These are phyloP conservation scores for Globisporangium rhizosaccharum DNA, from an alignment of 352 stramenopile genomes.

Conservation along the genomic window DNA sequence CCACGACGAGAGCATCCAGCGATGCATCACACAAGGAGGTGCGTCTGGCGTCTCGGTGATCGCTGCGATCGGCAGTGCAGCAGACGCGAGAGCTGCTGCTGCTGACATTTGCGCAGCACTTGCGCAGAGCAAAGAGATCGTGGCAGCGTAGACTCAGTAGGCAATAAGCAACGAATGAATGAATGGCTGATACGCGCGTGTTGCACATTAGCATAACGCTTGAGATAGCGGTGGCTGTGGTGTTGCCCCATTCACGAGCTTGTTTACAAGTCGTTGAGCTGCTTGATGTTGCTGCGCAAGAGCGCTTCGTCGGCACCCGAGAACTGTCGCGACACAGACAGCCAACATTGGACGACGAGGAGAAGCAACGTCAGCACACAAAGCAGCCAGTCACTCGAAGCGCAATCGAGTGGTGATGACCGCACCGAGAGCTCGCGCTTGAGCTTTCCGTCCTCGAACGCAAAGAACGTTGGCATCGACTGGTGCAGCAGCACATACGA, in stretches of 20 bases:
- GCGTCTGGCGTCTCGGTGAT: constrained; percentile 44
- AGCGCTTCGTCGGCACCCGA: constrained; percentile 76
- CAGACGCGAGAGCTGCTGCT: constrained; percentile 23
- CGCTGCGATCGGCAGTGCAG: constrained; percentile 34
- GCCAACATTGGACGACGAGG: background rate
- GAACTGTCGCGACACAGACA: constrained; percentile 35
- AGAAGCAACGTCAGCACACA: background rate
- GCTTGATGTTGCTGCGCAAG: constrained; percentile 62
- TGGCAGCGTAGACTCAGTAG: background rate
- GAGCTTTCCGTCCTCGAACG: constrained; percentile 75
- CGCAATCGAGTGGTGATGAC: background rate
- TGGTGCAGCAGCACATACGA: constrained; percentile 14
- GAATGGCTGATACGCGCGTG: too few species aligned
- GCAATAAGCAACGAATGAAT: too few species aligned
- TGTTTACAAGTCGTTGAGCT: constrained; percentile 60
- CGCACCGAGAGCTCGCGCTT: constrained; percentile 73
- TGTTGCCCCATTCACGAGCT: background rate
- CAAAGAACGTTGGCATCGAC: constrained; percentile 88
- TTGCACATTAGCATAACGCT: too few species aligned
- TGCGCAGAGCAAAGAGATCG: constrained; percentile 3
- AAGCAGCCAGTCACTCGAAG: background rate
- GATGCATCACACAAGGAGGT: constrained; percentile 32
- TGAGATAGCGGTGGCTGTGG: too few species aligned
- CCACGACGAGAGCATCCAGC: constrained; percentile 25
- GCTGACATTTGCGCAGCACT: constrained; percentile 20